phyloP scores from a whole-genome alignment of 2,329 filamentous ascomycete genomes.

The Xylariaceae sp. region DNA sequence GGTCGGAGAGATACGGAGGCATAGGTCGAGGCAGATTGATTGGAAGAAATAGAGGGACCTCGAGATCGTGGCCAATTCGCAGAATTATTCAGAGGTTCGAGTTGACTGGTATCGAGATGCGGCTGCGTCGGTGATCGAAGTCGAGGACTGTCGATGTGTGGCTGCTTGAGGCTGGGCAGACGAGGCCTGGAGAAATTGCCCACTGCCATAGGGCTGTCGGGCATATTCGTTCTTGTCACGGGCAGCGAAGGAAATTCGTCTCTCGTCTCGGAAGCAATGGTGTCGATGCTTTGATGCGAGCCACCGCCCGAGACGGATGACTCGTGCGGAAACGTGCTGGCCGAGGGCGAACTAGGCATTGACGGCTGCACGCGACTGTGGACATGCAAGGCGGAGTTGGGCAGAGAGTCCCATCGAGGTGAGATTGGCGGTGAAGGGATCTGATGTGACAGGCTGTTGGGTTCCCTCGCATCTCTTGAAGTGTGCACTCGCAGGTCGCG shows the following conservation, averaged over 20 bases:
- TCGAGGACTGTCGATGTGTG: conserved; percentile 35
- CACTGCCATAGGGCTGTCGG: conserved; percentile 38
- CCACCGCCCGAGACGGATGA: conserved; percentile 20
- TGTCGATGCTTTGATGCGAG: conserved; percentile 19
- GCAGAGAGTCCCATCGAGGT: conserved; percentile 48
- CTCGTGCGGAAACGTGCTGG: conserved; percentile 18
- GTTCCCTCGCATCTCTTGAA: conserved; percentile 5
- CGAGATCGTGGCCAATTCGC: conserved; percentile 43
- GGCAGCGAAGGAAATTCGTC: conserved; percentile 26
- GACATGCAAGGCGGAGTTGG: conserved; percentile 22
- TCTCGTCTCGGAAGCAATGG: conserved; percentile 22
- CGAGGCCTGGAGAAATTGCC: conserved; percentile 61
- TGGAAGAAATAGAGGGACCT: conserved; percentile 48
- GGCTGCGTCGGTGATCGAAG: conserved; percentile 30
- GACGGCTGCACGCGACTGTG: conserved; percentile 26
- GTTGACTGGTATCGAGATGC: conserved; percentile 23
- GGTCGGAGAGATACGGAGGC: conserved; percentile 42
- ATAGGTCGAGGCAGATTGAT: conserved; percentile 44
- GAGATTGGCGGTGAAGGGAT: conserved; percentile 29
- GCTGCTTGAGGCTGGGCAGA: conserved; percentile 50
- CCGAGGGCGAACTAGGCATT: conserved; percentile 22
- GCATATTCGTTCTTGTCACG: conserved; percentile 25
- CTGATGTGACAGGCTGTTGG: conserved; percentile 14
- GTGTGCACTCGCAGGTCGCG: conserved; percentile 6
- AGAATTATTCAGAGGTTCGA: conserved; percentile 19